Percentiles rank a stretch among this genome's conserved stretches.
phyloP scores from a whole-genome alignment of 306 rosid species.

The Luffa aegyptiaca region DNA sequence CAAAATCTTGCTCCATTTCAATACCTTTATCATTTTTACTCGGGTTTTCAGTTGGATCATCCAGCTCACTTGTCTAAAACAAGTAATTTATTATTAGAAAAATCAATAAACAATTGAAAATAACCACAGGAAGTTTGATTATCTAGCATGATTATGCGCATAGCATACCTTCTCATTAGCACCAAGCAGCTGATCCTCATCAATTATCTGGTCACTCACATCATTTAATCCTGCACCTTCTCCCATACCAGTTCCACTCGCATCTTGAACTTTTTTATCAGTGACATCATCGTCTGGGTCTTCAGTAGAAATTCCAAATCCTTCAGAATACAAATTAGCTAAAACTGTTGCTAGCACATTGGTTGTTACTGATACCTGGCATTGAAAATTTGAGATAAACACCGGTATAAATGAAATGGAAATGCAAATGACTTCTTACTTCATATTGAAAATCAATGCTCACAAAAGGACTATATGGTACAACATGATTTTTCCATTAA shows the following conservation, averaged over 20 bases:
- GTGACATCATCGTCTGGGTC: slow-evolving; percentile 40
- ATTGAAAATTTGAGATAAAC: slow-evolving; percentile 5
- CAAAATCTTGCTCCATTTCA: slow-evolving; percentile 83
- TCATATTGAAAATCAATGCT: background rate
- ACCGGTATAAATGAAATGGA: background rate
- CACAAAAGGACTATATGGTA: background rate
- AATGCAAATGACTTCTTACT: background rate
- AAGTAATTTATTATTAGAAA: slow-evolving; percentile 5
- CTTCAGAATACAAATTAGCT: slow-evolving; percentile 51
- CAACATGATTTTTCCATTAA: background rate
- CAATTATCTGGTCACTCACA: slow-evolving; percentile 80
- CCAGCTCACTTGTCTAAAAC: slow-evolving; percentile 45
- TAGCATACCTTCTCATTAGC: slow-evolving; percentile 52
- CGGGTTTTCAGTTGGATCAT: slow-evolving; percentile 42
- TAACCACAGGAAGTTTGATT: background rate
- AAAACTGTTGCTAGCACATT: slow-evolving; percentile 55
- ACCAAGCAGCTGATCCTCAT: slow-evolving; percentile 87
- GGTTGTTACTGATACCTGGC: slow-evolving; percentile 66
- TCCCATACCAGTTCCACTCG: slow-evolving; percentile 77
- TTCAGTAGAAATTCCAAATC: slow-evolving; percentile 54
- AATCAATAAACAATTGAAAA: background rate
- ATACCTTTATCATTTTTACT: slow-evolving; percentile 57
- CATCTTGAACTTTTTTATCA: slow-evolving; percentile 39
- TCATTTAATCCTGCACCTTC: slow-evolving; percentile 75
- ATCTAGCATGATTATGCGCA: background rate